Conservation (phyloP, 768 basidiomycete species). For the Tubosaeta sp. region DNA sequence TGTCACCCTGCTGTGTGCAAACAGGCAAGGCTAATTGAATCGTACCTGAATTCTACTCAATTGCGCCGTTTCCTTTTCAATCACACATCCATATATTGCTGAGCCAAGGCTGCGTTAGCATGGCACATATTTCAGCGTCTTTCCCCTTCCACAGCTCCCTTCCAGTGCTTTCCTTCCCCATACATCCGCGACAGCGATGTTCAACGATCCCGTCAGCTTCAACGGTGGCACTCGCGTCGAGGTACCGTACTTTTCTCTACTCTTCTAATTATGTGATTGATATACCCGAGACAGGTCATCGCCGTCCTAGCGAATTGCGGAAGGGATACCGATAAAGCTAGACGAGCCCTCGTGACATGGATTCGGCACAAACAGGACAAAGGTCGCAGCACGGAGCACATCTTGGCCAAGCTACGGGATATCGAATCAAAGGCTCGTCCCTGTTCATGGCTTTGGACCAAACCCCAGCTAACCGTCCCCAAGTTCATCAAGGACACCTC, state of each 20-base stretch:
- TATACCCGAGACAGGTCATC: slow-evolving; percentile 21
- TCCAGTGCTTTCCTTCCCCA: neutral
- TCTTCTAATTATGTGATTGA: neutral
- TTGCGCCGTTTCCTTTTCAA: slow-evolving; percentile 6
- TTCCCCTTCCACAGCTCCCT: neutral
- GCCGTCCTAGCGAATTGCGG: slow-evolving; percentile 32
- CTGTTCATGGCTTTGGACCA: neutral
- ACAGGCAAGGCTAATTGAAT: neutral
- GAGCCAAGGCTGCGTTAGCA: neutral
- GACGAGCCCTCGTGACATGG: slow-evolving; percentile 27
- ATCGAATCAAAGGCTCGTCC: slow-evolving; percentile 27
- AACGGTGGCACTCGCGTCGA: slow-evolving; percentile 28
- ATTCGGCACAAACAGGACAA: slow-evolving; percentile 29
- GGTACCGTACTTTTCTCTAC: slow-evolving; percentile 17
- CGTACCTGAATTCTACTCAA: slow-evolving; percentile 16
- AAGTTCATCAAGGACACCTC: slow-evolving; percentile 30
- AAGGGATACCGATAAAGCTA: slow-evolving; percentile 23
- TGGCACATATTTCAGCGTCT: slow-evolving; percentile 2
- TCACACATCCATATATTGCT: slow-evolving; percentile 11
- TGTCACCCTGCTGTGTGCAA: slow-evolving; percentile 15
- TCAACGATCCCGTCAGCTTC: slow-evolving; percentile 25
- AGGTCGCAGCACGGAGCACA: slow-evolving; percentile 28
- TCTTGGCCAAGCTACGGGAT: slow-evolving; percentile 24
- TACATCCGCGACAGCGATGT: slow-evolving; percentile 9
- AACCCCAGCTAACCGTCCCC: neutral